A percentile compares a stretch with the other conserved stretches of the same genome.
phyloP scores from a whole-genome alignment of 2,329 filamentous ascomycete genomes.

The Colletotrichum salicis region DNA sequence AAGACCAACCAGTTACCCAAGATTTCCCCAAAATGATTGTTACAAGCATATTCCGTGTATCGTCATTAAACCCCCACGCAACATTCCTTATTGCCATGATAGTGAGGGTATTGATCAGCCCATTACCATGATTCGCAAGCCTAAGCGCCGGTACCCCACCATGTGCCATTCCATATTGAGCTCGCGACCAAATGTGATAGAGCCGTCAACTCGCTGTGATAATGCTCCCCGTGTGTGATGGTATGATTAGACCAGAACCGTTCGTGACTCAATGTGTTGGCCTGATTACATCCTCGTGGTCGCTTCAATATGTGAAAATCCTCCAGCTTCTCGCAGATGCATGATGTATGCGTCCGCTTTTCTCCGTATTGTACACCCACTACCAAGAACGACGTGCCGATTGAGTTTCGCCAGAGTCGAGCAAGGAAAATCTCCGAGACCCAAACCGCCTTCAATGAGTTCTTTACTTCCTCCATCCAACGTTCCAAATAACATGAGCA shows the following conservation, averaged over 20 bases:
- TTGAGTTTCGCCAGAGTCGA: neutral
- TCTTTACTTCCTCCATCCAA: slow-evolving; percentile 68
- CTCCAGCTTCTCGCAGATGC: neutral
- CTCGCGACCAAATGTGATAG: slow-evolving; percentile 8
- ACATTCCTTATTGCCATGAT: slow-evolving; percentile 22
- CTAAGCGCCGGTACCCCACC: slow-evolving; percentile 21
- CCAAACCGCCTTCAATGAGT: neutral
- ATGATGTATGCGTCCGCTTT: neutral
- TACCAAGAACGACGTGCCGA: slow-evolving; percentile 12
- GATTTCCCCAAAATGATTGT: slow-evolving; percentile 20
- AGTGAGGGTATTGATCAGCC: slow-evolving; percentile 2
- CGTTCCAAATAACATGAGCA: slow-evolving; percentile 78
- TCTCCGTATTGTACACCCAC: slow-evolving; percentile 27
- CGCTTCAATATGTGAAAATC: neutral
- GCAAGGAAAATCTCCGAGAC: neutral
- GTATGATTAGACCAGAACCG: slow-evolving; percentile 10
- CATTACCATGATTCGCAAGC: slow-evolving; percentile 9
- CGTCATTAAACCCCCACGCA: slow-evolving; percentile 29
- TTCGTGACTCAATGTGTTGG: neutral
- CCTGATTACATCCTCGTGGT: slow-evolving; percentile 16
- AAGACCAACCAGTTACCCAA: slow-evolving; percentile 28
- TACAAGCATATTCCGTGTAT: slow-evolving; percentile 31
- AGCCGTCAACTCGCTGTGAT: slow-evolving; percentile 19
- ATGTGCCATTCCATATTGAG: slow-evolving; percentile 1
- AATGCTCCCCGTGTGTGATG: slow-evolving; percentile 5